phyloP scores from a whole-genome alignment of 768 basidiomycete species.

The Rhizopogon sp. region DNA sequence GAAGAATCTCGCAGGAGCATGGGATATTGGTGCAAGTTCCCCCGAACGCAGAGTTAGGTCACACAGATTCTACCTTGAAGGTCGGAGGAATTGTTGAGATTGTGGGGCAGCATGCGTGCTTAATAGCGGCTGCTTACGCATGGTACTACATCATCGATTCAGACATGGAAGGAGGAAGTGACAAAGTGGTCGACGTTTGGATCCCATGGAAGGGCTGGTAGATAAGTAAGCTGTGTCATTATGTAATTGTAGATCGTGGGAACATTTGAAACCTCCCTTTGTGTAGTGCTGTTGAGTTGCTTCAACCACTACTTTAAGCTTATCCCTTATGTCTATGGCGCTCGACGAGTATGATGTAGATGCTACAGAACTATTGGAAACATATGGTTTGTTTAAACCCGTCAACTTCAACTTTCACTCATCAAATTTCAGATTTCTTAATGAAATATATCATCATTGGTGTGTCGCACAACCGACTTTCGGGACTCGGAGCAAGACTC shows the following conservation, averaged over 20 bases:
- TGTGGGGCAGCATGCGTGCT: conserved; percentile 81
- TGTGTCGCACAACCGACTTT: conserved; percentile 27
- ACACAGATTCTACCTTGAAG: conserved; percentile 27
- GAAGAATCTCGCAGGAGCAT: conserved; percentile 74
- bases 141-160: conserved; percentile 85
- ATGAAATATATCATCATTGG: conserved; percentile 99
- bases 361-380: conserved; percentile 89
- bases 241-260: not conserved
- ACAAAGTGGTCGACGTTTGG: conserved; percentile 73
- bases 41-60: conserved; percentile 6
- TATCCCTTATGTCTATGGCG: conserved; percentile 39
- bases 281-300: not conserved
- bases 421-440: conserved; percentile 73
- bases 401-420: conserved; percentile 9
- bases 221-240: not conserved
- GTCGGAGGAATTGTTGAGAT: conserved; percentile 66
- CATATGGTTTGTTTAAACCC: conserved; percentile 62
- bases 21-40: conserved; percentile 53
- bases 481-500: conserved; percentile 1
- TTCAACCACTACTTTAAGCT: too few species aligned
- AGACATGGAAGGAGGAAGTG: conserved; percentile 38
- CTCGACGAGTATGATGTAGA: conserved; percentile 68
- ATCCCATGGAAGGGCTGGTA: conserved; percentile 91
- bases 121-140: conserved; percentile 73
- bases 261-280: not conserved